Conservation (phyloP, 1,284 basidiomycete species). For the Phenoliferia sp. region DNA sequence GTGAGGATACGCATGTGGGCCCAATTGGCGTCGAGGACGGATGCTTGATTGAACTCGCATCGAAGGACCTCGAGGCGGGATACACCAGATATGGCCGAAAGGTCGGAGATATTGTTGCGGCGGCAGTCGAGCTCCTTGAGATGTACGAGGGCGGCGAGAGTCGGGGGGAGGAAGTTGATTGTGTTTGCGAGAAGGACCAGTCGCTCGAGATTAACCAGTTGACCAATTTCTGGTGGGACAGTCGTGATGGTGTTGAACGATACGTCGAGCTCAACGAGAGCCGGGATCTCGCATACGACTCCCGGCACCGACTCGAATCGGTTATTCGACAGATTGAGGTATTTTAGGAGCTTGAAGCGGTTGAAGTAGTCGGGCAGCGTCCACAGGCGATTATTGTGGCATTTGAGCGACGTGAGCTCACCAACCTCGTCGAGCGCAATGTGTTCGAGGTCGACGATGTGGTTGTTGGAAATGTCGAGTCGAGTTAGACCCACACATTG, state of each 20-base stretch:
- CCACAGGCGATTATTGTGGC: conserved; percentile 91
- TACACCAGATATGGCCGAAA: conserved; percentile 63
- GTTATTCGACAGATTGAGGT: conserved; percentile 95
- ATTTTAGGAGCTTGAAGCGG: conserved; percentile 63
- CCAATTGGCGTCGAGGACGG: conserved; percentile 59
- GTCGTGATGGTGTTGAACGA: conserved; percentile 88
- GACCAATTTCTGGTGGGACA: conserved; percentile 74
- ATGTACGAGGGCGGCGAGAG: conserved; percentile 58
- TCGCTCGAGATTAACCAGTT: conserved; percentile 63
- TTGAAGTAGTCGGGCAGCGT: conserved; percentile 81
- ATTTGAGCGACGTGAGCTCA: conserved; percentile 65
- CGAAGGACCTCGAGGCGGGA: conserved; percentile 63
- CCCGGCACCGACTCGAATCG: conserved; percentile 77
- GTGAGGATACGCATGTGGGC: conserved; percentile 50
- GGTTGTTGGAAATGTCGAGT: conserved; percentile 89
- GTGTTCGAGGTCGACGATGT: conserved; percentile 83
- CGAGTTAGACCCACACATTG: conserved; percentile 70
- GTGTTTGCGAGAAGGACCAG: conserved; percentile 87
- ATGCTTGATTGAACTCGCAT: conserved; percentile 76
- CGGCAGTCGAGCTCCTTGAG: conserved; percentile 74
- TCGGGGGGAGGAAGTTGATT: conserved; percentile 68
- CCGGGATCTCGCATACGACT: conserved; percentile 69
- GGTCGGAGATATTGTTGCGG: conserved; percentile 71
- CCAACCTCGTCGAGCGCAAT: conserved; percentile 74
- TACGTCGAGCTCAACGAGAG: conserved; percentile 79